These are phyloP conservation scores for Malassezia slooffiae DNA, from an alignment of 1,284 basidiomycete species.

Conservation along the genomic window DNA sequence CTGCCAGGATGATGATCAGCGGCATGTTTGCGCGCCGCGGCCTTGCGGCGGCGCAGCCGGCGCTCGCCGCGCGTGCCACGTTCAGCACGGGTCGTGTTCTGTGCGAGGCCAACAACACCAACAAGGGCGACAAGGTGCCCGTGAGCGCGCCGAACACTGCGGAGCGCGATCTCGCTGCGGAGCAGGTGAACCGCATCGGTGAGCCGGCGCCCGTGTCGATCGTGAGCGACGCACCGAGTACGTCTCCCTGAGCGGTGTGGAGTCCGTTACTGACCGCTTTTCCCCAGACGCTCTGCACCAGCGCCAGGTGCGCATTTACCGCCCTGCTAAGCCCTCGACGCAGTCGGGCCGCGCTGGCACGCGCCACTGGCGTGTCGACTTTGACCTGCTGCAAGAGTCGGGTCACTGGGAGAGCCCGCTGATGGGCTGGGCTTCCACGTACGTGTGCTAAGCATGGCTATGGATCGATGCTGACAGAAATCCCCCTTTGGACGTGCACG, in stretches of 20 bases:
- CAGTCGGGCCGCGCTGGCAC: slow-evolving; percentile 78
- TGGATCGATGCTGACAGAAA: neutral
- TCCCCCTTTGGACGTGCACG: neutral
- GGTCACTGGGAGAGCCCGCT: slow-evolving; percentile 97
- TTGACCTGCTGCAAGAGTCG: slow-evolving; percentile 74
- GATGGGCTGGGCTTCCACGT: slow-evolving; percentile 73
- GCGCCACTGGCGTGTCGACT: slow-evolving; percentile 86
- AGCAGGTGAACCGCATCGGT: slow-evolving; percentile 16
- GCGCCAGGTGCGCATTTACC: slow-evolving; percentile 81
- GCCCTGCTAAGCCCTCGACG: slow-evolving; percentile 87
- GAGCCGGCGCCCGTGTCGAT: slow-evolving; percentile 9
- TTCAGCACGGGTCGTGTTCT: neutral
- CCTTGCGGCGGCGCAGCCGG: slow-evolving; percentile 1
- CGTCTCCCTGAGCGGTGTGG: neutral
- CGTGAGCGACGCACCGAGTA: slow-evolving; percentile 16
- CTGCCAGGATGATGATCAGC: slow-evolving; percentile 1
- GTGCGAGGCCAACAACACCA: neutral
- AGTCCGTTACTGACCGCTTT: neutral
- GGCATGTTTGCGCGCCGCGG: slow-evolving; percentile 2
- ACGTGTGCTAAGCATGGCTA: no score
- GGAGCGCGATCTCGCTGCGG: slow-evolving; percentile 8
- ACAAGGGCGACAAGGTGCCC: slow-evolving; percentile 1
- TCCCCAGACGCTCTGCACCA: slow-evolving; percentile 55
- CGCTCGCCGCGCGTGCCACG: slow-evolving; percentile 1
- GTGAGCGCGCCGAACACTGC: neutral